Percentiles rank a stretch among this genome's conserved stretches.
Evolutionary conservation across 2,329 filamentous ascomycete species (phyloP).

Genomic region (Aureobasidium vineae): DNA sequence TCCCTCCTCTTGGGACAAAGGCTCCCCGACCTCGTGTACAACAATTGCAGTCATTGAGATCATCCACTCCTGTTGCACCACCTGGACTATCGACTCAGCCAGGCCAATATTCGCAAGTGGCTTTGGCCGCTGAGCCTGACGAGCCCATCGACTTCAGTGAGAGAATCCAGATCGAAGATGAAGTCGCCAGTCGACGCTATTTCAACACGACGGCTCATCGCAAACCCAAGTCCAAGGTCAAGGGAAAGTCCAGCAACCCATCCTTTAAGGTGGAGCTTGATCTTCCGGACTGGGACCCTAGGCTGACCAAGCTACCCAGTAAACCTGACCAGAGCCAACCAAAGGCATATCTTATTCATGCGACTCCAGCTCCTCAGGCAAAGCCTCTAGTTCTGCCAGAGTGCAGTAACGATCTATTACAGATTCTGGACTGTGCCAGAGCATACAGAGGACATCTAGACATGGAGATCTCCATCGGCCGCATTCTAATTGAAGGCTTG

Average conservation of each 20-base stretch:
- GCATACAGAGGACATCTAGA: slow-evolving; percentile 24
- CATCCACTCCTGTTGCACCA: neutral
- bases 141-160: neutral
- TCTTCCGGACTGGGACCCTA: neutral
- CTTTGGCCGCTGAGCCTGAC: neutral
- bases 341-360: neutral
- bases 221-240: slow-evolving; percentile 8
- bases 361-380: neutral
- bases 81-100: neutral
- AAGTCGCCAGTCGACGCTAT: slow-evolving; percentile 3
- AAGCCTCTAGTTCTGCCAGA: neutral
- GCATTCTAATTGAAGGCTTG: slow-evolving; percentile 3
- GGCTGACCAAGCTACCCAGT: neutral
- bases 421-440: slow-evolving; percentile 25
- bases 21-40: neutral
- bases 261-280: neutral
- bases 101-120: slow-evolving; percentile 2
- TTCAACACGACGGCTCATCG: neutral
- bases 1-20: neutral
- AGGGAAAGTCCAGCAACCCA: neutral
- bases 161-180: neutral
- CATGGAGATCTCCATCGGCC: slow-evolving; percentile 27
- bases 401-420: neutral
- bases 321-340: neutral
- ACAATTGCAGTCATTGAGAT: neutral